Conservation (phyloP, 169 alveolate species). For the Cystoisospora suis region DNA sequence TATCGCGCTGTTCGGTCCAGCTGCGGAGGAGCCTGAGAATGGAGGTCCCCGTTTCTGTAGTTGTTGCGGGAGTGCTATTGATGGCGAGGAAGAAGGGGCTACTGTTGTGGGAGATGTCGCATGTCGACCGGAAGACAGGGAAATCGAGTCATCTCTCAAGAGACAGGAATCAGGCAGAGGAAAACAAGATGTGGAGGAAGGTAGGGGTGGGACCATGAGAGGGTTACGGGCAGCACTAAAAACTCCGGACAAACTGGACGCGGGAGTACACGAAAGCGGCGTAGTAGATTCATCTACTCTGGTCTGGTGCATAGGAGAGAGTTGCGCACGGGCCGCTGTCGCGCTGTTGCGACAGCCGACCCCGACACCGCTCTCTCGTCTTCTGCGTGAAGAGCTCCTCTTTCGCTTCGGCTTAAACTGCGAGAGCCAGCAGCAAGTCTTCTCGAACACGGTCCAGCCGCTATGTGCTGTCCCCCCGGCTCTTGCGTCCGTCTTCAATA, state of each 20-base stretch:
- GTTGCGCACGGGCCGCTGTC: constrained; percentile 4
- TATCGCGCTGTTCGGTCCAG: too few species aligned
- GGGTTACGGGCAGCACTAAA: neutral
- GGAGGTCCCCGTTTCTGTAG: too few species aligned
- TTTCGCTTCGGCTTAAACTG: neutral
- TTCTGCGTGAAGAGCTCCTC: constrained; percentile 22
- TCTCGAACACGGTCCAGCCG: neutral
- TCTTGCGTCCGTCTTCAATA: neutral
- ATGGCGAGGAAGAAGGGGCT: too few species aligned
- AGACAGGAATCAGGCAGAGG: too few species aligned
- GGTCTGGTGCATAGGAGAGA: neutral
- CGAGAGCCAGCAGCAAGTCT: neutral
- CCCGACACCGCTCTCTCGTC: neutral
- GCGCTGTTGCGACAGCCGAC: neutral
- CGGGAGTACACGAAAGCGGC: neutral
- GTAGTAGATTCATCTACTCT: neutral
- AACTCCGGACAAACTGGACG: neutral
- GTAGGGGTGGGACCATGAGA: too few species aligned
- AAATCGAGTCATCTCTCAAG: too few species aligned
- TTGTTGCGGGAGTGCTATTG: too few species aligned
- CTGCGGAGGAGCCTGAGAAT: too few species aligned
- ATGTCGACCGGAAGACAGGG: too few species aligned
- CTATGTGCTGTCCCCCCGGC: neutral
- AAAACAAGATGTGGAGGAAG: too few species aligned
- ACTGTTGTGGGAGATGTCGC: too few species aligned